These are phyloP conservation scores for Exserohilum rostratum DNA, from an alignment of 2,329 filamentous ascomycete species.

Conservation along the genomic window DNA sequence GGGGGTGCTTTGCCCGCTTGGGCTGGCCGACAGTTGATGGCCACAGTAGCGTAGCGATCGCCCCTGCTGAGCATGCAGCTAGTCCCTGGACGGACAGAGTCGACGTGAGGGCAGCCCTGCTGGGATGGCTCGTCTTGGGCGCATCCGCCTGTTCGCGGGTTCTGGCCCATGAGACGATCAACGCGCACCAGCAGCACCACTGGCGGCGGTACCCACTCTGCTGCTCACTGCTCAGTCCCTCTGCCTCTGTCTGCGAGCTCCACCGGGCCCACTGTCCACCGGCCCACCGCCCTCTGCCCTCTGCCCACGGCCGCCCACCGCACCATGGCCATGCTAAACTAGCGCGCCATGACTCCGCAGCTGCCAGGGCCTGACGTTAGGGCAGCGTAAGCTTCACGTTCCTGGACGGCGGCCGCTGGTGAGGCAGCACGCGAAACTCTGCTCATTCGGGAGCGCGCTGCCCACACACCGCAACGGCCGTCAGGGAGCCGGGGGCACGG, in stretches of 20 bases:
- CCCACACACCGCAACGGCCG: conserved; percentile 20
- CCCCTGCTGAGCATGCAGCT: conserved; percentile 33
- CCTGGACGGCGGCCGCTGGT: conserved; percentile 38
- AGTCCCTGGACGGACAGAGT: conserved; percentile 24
- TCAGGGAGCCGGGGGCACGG: not conserved
- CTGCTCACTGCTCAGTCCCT: not conserved
- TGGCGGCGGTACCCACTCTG: not conserved
- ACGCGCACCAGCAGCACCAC: conserved; percentile 16
- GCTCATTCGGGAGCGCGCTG: conserved; percentile 16
- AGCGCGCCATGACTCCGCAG: conserved; percentile 29
- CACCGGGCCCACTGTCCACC: not conserved
- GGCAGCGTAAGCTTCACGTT: conserved; percentile 35
- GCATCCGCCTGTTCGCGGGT: conserved; percentile 32
- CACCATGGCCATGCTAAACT: conserved; percentile 32
- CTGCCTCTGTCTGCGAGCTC: too few species aligned
- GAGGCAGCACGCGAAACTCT: conserved; percentile 29
- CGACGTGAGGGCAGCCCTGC: conserved; percentile 36
- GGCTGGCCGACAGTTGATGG: conserved; percentile 34
- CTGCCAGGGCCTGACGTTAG: conserved; percentile 25
- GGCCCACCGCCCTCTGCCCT: not conserved
- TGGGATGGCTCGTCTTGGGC: conserved; percentile 37
- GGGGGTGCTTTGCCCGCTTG: conserved; percentile 30
- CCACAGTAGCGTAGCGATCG: conserved; percentile 39
- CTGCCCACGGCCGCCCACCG: conserved; percentile 27
- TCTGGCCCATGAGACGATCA: conserved; percentile 49